Base-by-base conservation (phyloP, 306 rosid species). In the Trifolium subterraneum region DNA sequence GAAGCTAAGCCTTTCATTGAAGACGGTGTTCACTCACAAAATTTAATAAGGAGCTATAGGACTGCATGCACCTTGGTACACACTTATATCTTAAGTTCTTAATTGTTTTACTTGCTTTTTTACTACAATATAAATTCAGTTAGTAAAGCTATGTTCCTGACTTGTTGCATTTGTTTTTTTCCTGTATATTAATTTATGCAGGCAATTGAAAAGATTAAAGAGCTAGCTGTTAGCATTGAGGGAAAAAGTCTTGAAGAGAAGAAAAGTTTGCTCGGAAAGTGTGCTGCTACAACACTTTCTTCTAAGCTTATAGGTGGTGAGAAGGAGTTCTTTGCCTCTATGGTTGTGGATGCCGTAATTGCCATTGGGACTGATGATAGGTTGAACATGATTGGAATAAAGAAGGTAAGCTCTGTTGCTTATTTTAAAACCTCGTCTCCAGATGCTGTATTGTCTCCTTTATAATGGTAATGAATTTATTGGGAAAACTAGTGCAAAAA, bases 251-350 rank as follows among this genome's bases (percentile, higher is more conserved):
- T 92, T 8, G 92, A 95, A 64, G 98, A 95, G 67, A 95, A 92
- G 93, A 95, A 95, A 80, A 73, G 65, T 76, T 86, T 95, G 72
- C 90, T 95, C 3, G 98, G 89, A 10, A 95, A 90, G 78, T 95
- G 99, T 85, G 99, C 99, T 66, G 84, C 99, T 47, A 95, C 99
- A 10, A 95, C 99, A 35, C 99, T 95, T 42, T 95, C 99, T 68
- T 95, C 99, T 4, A 95, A 95, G 81, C 99, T 95, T 64, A 95
- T 95, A 42, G 99, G 99, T 2, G 99, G 99, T 50, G 99, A 95
- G 71, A 95, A 90, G 79, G 97, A 92, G 54, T 95, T 95, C 83
- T 95, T 95, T 90, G 97, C 99, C 47, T 74, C 93, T 33, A 90
- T 95, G 90, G 99, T 95, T 61, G 99, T 95, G 39, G 96, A 95